Percentiles rank a stretch among this genome's conserved stretches.
Evolutionary conservation across 2,329 filamentous ascomycete genomes (phyloP).

Genomic region (Botrytis cinerea): DNA sequence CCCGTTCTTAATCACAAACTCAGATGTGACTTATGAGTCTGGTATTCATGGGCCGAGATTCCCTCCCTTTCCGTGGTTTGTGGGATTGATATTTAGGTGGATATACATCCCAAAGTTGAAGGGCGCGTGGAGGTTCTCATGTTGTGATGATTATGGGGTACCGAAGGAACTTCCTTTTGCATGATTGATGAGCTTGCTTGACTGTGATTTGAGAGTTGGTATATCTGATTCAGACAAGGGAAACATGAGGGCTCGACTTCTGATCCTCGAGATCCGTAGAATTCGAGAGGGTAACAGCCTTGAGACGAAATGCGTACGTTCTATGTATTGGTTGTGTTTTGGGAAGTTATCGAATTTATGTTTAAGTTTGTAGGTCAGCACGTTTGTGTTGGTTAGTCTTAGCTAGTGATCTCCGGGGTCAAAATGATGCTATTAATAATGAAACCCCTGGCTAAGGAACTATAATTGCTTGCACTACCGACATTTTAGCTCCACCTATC

Average conservation of each 20-base stretch:
- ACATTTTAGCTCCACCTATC: neutral
- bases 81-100: slow-evolving; percentile 40
- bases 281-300: neutral
- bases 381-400: neutral
- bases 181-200: slow-evolving; percentile 25
- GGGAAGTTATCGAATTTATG: neutral
- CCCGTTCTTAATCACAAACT: slow-evolving; percentile 31
- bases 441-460: neutral
- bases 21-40: slow-evolving; percentile 37
- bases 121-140: slow-evolving; percentile 44
- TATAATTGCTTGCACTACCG: neutral
- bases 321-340: neutral
- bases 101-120: slow-evolving; percentile 43
- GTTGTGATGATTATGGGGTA: slow-evolving; percentile 41
- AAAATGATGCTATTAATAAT: neutral
- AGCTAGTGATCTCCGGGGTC: neutral
- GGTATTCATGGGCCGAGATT: slow-evolving; percentile 38
- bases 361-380: neutral
- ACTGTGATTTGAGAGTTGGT: neutral
- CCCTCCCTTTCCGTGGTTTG: slow-evolving; percentile 40
- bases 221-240: neutral
- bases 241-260: neutral
- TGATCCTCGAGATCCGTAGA: neutral
- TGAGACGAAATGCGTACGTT: neutral
- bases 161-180: slow-evolving; percentile 45